Base-by-base conservation (phyloP, 345 rosid genomes). In the Hibiscus trionum region DNA sequence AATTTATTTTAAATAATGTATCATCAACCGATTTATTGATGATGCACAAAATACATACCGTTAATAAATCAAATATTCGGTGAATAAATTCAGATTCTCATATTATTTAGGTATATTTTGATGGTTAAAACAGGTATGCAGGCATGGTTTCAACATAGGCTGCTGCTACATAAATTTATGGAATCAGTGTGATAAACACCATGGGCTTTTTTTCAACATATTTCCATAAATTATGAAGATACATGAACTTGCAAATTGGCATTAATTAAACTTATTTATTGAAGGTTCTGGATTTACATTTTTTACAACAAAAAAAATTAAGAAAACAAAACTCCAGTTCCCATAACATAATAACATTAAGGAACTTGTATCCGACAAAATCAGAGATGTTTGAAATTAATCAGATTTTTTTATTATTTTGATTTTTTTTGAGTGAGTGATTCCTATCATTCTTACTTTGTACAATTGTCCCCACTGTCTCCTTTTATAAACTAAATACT, bases 121-220 rank as follows among this genome's bases (percentile, higher is more conserved):
- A 7, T 39, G 44, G 44, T 39, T 39, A 39, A 1, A 39, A 39
- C 44, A 7, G 44, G 44, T 39, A 1, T 39, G 44, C 44, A 39
- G 44, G 44, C 44, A 7, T 39, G 71, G 33, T 71, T 71, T 71
- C 74, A 71, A 46, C 42, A 71, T 26, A 44, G n/a, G 66, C 74
- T 71, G 66, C 66, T 57, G 33, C 72, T 26, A 4, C 17, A 52
- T 55, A 17, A 17, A 52, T 69, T 35, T 33, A 37, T 5, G 50
- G 21, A 55, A 69, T 10, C 29, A 29, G 31, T 42, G 69, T 64
- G 47, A 69, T 2, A 31, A 9, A 52, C 60, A 29, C 61, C 46
- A 11, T 5, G n/a, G 10, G 44, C 44, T 15, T 49, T 14, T 49
- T 15, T 49, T 49, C 53, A 49, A 49, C 53, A 49, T 5, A 1